Percentiles rank a stretch among this genome's conserved stretches.
Conservation (phyloP, 352 stramenopile species). For the Phytopythium vexans region DNA sequence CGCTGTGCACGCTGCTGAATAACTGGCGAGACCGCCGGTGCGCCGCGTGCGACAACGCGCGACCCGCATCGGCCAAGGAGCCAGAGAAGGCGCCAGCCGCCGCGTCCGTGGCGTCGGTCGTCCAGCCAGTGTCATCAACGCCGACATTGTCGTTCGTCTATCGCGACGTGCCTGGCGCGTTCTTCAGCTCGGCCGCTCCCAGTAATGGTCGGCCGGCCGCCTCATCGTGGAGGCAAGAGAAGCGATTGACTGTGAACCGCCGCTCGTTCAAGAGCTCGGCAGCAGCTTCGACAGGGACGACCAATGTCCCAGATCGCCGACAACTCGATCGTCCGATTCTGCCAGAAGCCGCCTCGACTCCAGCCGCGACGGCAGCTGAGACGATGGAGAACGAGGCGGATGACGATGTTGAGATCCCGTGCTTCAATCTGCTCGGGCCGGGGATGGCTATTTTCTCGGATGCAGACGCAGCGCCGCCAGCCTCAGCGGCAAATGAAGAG, state of each 20-base stretch:
- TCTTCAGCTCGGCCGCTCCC: slow-evolving; percentile 32
- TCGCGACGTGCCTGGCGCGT: slow-evolving; percentile 26
- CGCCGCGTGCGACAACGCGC: slow-evolving; percentile 46
- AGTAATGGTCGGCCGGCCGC: not conserved
- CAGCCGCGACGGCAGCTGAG: not conserved
- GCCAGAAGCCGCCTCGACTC: not conserved
- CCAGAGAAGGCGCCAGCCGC: slow-evolving; percentile 1
- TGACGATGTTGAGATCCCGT: slow-evolving; percentile 33
- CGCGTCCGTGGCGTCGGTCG: not conserved
- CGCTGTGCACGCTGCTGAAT: slow-evolving; percentile 70
- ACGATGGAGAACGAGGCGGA: slow-evolving; percentile 3
- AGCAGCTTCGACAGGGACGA: not conserved
- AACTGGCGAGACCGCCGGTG: slow-evolving; percentile 37
- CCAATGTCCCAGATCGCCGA: not conserved
- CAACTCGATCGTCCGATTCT: too few relatives aligned
- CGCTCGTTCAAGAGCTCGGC: slow-evolving; percentile 5
- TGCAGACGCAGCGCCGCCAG: not conserved
- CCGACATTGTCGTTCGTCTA: slow-evolving; percentile 5
- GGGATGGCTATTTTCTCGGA: slow-evolving; percentile 18
- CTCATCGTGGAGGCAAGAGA: slow-evolving; percentile 26
- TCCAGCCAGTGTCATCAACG: not conserved
- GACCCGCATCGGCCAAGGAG: slow-evolving; percentile 11
- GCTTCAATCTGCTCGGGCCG: slow-evolving; percentile 42
- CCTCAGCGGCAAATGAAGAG: not conserved
- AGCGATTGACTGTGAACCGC: slow-evolving; percentile 35